Evolutionary conservation across 495 filamentous ascomycete species (phyloP), one percentile per base, ranked within the genome.

Genomic region (Penicillium atrosanguineum): DNA sequence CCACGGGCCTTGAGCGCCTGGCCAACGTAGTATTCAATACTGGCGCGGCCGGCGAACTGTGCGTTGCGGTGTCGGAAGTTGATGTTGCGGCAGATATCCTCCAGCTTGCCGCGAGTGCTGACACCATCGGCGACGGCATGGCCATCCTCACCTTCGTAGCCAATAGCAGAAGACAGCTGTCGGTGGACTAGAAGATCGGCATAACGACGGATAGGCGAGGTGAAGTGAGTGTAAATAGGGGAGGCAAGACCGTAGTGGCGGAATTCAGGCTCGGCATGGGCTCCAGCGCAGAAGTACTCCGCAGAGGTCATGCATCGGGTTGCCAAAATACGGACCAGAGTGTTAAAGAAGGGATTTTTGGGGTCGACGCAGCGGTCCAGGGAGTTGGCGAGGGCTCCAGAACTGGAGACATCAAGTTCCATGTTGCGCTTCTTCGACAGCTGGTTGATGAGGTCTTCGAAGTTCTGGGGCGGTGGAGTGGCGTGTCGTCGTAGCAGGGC

Each of bases 251-350:
- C 95, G 70, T 98, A 98, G 69, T 98, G 94, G 29, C 91, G 83
- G 82, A 95, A 98, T 58, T 97, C 94, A 1, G 90, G 84, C 67
- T 93, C 91, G 0, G 91, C 83, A 64, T 96, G 90, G 2, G 91
- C 91, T 54, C 94, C 94, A 0, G 91, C 84, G 72, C 88, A 91
- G 74, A 97, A 97, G 77, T 98, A 98, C 70, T 97, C 95, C 52
- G 94, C 94, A 29, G 91, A 92, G 76, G 95, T 95, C 95, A 98
- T 97, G 83, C 94, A 98, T 26, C 94, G 86, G 11, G 95, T 98
- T 8, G 94, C 94, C 72, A 98, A 83, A 73, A 98, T 96, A 58
- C 94, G 90, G 63, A 97, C 82, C 12, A 98, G 84, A 19, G 93
- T 97, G 79, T 98, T 98, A 80, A 97, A 97, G 80, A 97, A 98